phyloP scores from a whole-genome alignment of 176 grass and related monocot genomes.

The Eleusine indica region DNA sequence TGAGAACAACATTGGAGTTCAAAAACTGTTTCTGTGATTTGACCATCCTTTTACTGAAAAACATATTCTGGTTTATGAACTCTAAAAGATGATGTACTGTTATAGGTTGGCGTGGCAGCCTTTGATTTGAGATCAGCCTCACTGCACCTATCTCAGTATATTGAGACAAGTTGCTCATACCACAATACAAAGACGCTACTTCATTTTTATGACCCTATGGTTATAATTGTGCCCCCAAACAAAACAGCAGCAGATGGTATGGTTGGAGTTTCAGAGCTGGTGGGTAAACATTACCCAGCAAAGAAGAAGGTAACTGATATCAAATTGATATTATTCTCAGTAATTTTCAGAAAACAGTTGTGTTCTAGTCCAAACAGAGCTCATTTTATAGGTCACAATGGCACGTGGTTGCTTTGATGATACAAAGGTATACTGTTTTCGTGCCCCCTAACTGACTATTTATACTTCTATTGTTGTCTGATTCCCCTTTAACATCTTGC shows the following conservation, averaged over 20 bases:
- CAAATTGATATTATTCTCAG: slow-evolving; percentile 13
- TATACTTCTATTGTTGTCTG: slow-evolving; percentile 28
- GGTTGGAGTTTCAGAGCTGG: slow-evolving; percentile 83
- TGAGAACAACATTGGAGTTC: background rate
- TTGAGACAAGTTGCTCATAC: slow-evolving; percentile 93
- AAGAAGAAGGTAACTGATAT: slow-evolving; percentile 73
- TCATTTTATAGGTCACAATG: slow-evolving; percentile 69
- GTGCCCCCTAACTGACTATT: background rate
- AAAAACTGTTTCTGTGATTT: slow-evolving; percentile 14
- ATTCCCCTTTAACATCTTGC: slow-evolving; percentile 10
- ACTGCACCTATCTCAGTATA: slow-evolving; percentile 91
- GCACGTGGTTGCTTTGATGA: slow-evolving; percentile 90
- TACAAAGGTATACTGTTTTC: slow-evolving; percentile 71
- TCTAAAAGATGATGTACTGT: slow-evolving; percentile 6
- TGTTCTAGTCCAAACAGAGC: slow-evolving; percentile 33
- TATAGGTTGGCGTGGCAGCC: slow-evolving; percentile 83
- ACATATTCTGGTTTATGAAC: slow-evolving; percentile 4
- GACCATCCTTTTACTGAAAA: slow-evolving; percentile 4
- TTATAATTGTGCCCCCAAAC: slow-evolving; percentile 77
- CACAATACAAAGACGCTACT: slow-evolving; percentile 86
- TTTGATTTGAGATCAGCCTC: slow-evolving; percentile 93
- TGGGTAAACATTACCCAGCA: slow-evolving; percentile 68
- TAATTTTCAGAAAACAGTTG: background rate
- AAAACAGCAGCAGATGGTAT: slow-evolving; percentile 84
- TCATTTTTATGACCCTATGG: slow-evolving; percentile 91